Conservation (phyloP, 169 alveolate genomes). For the Eimeria tenella region DNA sequence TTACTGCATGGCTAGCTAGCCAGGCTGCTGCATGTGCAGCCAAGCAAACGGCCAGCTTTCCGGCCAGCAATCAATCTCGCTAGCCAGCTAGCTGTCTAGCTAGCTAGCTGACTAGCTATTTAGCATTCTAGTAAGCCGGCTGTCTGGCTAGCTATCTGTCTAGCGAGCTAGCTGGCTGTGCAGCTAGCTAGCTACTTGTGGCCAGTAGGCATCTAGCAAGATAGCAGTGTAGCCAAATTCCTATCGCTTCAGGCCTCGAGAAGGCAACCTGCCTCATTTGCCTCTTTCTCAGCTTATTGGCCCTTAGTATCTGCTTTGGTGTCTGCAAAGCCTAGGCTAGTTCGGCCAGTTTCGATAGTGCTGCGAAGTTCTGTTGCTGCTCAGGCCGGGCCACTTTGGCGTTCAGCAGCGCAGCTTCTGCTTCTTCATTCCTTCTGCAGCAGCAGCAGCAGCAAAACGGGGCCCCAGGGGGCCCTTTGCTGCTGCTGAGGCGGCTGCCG, state of each 20-base stretch:
- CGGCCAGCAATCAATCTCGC: not conserved
- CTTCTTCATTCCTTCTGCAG: conserved; percentile 13
- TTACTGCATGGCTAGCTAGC: conserved; percentile 45
- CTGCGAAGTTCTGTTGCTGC: not conserved
- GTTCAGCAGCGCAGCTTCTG: conserved; percentile 16
- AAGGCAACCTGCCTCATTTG: not conserved
- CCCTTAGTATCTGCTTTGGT: not conserved
- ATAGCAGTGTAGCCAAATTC: too few relatives aligned
- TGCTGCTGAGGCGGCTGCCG: not conserved
- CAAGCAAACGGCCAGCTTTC: not conserved
- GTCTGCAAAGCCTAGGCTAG: not conserved
- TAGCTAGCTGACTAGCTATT: not conserved
- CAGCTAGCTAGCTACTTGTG: not conserved
- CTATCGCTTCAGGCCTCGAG: not conserved
- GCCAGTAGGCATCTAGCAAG: too few relatives aligned
- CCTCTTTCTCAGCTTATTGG: not conserved
- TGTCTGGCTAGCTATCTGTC: not conserved
- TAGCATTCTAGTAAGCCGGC: not conserved
- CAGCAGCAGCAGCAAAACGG: conserved; percentile 32
- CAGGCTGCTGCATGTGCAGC: not conserved
- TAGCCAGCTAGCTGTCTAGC: not conserved
- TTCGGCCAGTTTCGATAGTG: not conserved
- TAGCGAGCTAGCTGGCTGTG: not conserved
- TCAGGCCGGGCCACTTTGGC: not conserved
- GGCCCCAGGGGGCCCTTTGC: not conserved